phyloP scores from a whole-genome alignment of 495 filamentous ascomycete genomes.

The Pseudevernia furfuracea region DNA sequence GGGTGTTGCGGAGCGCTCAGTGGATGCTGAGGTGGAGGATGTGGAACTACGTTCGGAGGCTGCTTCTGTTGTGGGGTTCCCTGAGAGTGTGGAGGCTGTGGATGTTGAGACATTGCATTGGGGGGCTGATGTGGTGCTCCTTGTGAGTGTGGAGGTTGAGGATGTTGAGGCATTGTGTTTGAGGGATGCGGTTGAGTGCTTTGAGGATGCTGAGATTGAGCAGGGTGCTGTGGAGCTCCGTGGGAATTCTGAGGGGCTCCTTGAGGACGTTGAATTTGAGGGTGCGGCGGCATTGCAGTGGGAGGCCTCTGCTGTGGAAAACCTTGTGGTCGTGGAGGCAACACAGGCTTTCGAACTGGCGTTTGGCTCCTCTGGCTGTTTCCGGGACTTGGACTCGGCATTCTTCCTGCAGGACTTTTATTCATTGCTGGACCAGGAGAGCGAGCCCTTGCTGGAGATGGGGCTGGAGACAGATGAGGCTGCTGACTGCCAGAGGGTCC shows the following conservation, averaged over 20 bases:
- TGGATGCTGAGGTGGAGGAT: neutral
- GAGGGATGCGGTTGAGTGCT: neutral
- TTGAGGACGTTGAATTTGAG: neutral
- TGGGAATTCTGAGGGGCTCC: no score
- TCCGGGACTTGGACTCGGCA: neutral
- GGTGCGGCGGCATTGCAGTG: neutral
- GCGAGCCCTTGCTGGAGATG: neutral
- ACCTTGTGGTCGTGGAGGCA: neutral
- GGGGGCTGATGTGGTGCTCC: neutral
- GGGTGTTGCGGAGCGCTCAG: neutral
- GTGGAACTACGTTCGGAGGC: neutral
- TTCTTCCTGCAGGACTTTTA: neutral
- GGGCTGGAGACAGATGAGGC: neutral
- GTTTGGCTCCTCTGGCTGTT: neutral
- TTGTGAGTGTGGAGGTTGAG: neutral
- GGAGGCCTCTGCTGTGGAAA: neutral
- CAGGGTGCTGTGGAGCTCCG: neutral
- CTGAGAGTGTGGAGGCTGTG: neutral
- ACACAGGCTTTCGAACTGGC: neutral
- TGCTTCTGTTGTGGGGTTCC: neutral
- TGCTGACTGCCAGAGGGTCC: conserved; percentile 1
- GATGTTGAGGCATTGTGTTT: neutral
- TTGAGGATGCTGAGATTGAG: neutral
- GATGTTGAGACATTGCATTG: neutral
- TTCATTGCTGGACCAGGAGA: neutral